Conservation (phyloP, 106 monocot genomes). For the Agapanthus africanus region DNA sequence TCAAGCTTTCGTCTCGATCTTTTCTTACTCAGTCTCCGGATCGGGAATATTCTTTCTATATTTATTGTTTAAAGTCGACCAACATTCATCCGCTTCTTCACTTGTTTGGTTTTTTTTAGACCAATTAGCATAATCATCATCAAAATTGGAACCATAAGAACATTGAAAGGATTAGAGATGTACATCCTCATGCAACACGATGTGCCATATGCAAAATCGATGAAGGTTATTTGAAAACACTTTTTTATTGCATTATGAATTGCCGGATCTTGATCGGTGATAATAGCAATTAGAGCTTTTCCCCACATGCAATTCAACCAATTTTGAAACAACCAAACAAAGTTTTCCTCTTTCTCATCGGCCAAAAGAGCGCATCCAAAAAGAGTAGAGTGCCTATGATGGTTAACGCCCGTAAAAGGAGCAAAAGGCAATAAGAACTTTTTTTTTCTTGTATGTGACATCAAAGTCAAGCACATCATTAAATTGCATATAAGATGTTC, state of each 20-base stretch:
- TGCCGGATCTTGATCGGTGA: constrained; percentile 10
- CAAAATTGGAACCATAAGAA: background rate
- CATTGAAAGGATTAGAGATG: background rate
- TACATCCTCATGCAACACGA: background rate
- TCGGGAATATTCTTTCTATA: background rate
- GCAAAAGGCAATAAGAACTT: constrained; percentile 12
- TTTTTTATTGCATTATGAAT: constrained; percentile 13
- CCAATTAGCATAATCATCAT: background rate
- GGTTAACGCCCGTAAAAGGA: constrained; percentile 16
- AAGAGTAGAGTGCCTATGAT: constrained; percentile 7
- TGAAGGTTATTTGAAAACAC: constrained; percentile 8
- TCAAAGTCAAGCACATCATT: background rate
- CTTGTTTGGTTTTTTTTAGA: background rate
- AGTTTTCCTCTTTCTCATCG: constrained; percentile 16
- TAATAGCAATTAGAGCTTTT: constrained; percentile 1
- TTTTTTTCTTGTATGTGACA: background rate
- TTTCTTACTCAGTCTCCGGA: background rate
- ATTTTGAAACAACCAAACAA: constrained; percentile 16
- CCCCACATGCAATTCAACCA: constrained; percentile 14
- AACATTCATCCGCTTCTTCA: background rate
- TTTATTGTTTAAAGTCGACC: background rate
- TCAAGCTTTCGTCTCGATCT: background rate
- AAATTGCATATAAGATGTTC: background rate
- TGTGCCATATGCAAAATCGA: constrained; percentile 7
- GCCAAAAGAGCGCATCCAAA: constrained; percentile 12